Percentiles rank a stretch among this genome's conserved stretches.
These are phyloP conservation scores for Gloeophyllum trabeum DNA, from an alignment of 768 basidiomycete genomes.

Conservation along the genomic window DNA sequence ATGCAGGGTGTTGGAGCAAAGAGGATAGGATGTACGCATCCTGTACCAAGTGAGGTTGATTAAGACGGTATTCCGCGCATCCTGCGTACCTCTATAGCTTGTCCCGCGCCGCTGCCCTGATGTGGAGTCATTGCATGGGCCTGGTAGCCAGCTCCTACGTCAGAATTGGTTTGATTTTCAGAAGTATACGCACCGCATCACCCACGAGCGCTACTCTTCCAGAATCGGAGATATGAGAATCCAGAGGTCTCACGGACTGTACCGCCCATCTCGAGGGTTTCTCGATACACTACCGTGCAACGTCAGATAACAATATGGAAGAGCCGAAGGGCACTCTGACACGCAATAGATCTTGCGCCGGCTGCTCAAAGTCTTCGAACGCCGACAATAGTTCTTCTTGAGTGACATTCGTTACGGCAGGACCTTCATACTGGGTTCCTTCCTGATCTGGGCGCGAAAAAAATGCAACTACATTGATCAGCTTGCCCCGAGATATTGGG, in stretches of 20 bases:
- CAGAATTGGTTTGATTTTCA: not conserved
- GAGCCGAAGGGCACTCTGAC: constrained; percentile 5
- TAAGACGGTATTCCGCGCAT: not conserved
- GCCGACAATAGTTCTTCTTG: constrained; percentile 9
- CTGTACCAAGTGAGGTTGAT: constrained; percentile 2
- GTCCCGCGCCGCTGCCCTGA: constrained; percentile 36
- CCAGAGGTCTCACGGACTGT: constrained; percentile 10
- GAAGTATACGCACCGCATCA: constrained; percentile 16
- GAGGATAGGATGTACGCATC: constrained; percentile 21
- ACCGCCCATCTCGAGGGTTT: constrained; percentile 13
- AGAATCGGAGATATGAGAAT: constrained; percentile 9
- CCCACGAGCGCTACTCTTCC: constrained; percentile 16
- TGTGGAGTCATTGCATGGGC: constrained; percentile 37
- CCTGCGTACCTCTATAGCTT: constrained; percentile 33
- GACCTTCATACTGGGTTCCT: constrained; percentile 11
- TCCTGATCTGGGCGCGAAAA: constrained; percentile 8
- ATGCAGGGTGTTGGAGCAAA: constrained; percentile 13
- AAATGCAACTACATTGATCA: constrained; percentile 15
- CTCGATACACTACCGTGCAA: constrained; percentile 9
- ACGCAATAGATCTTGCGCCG: constrained; percentile 10
- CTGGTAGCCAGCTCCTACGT: constrained; percentile 8
- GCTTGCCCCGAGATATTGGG: constrained; percentile 12
- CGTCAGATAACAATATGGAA: not conserved
- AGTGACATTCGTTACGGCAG: constrained; percentile 8
- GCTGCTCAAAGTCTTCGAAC: constrained; percentile 12